Evolutionary conservation across 495 filamentous ascomycete genomes (phyloP), one percentile per base, ranked within the genome.

Genomic region (Aspergillus carlsbadensis): DNA sequence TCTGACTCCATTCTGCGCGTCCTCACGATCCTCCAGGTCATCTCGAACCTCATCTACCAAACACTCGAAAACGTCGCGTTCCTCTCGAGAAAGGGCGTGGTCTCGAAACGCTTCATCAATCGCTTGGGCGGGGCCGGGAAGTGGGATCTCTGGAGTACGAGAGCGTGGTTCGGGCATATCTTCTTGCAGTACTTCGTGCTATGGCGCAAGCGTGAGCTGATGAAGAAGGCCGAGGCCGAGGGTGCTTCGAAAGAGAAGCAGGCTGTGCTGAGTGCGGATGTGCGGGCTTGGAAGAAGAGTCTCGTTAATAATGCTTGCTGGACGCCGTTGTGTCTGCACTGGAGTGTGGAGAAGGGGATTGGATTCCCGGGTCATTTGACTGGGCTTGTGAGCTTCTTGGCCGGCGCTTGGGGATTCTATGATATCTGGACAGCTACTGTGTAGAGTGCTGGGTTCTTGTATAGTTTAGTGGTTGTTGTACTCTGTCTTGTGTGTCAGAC

Each of bases 41-140:
- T 76, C 10, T 78, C 79, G 15, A 88, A 86, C 67, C 67, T 87
- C 13, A 59, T 78, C 5, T 92, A 87, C 75, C 93, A 97, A 70
- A 66, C 78, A 10, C 79, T 96, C 29, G 93, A 98, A 77, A 96
- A 96, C 69, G 84, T 78, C 6, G 88, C 87, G 8, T 96, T 88
- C 73, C 79, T 98, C 8, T 81, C 86, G 5, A 67, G 73, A 18
- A 89, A 90, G 61, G 83, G 83, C 15, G 45, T 79, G 0, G 47
- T 73, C 8, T 69, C 72, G 4, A 72, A 73, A 39, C 55, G 52
- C 2, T 67, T 69, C 42, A 78, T 96, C 0, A 64, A 96, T 26
- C 77, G 76, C 3, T 82, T 78, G 68, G 78, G 78, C 18, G 78
- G 81, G 5, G 63, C 77, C 51, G 75, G 66, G 22, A 75, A 73